Evolutionary conservation across 305 asterid species (phyloP).

Genomic region (Stenogyne calaminthoides): DNA sequence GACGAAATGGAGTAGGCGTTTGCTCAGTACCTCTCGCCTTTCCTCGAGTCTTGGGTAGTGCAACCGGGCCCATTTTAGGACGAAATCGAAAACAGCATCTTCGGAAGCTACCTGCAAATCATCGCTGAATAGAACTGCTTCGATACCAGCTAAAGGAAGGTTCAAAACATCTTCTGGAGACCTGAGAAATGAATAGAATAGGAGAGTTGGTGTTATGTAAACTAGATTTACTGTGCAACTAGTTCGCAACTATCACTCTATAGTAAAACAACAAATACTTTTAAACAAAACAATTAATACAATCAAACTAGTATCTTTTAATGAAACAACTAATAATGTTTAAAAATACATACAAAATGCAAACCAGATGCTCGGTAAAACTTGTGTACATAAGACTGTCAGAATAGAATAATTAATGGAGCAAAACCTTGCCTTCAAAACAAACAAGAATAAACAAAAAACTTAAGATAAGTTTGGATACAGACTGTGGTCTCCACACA

Average conservation of each 20-base stretch:
- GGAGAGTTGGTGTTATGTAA: too few relatives aligned
- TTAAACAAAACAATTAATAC: too few relatives aligned
- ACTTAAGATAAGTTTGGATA: not conserved
- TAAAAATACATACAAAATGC: too few relatives aligned
- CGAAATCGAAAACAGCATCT: constrained; percentile 74
- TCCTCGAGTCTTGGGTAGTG: constrained; percentile 67
- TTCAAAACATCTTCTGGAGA: constrained; percentile 67
- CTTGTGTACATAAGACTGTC: too few relatives aligned
- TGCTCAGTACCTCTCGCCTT: constrained; percentile 59
- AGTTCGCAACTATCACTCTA: too few relatives aligned
- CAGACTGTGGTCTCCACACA: too few relatives aligned
- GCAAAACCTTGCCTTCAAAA: constrained; percentile 4
- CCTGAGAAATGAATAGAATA: constrained; percentile 40
- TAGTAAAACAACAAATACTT: too few relatives aligned
- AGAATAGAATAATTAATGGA: constrained; percentile 2
- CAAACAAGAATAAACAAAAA: not conserved
- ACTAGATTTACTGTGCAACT: too few relatives aligned
- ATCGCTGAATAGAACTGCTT: constrained; percentile 71
- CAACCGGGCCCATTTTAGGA: constrained; percentile 71
- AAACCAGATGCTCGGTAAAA: too few relatives aligned
- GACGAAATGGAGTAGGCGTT: constrained; percentile 56
- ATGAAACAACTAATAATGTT: too few relatives aligned
- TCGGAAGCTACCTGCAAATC: constrained; percentile 81
- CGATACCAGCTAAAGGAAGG: constrained; percentile 75
- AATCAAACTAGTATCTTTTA: too few relatives aligned